A percentile compares a stretch with the other conserved stretches of the same genome.
These are phyloP conservation scores for Psidium guajava DNA, from an alignment of 345 rosid species.

Conservation along the genomic window DNA sequence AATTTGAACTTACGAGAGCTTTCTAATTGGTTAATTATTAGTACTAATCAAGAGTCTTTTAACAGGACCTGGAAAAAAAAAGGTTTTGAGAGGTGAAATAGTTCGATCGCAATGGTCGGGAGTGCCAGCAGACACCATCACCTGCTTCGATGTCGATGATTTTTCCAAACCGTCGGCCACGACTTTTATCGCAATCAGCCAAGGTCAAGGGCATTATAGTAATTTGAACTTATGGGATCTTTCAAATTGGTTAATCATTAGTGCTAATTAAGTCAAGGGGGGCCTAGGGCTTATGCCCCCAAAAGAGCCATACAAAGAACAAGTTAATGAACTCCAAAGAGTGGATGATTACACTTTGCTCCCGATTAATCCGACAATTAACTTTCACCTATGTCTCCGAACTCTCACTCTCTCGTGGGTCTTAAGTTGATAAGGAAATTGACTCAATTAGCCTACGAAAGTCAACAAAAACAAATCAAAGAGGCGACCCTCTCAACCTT, in stretches of 20 bases:
- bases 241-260: not conserved
- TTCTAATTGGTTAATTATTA: no score
- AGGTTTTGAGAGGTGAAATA: not conserved
- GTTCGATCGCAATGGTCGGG: not conserved
- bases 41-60: no score
- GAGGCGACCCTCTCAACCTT: not conserved
- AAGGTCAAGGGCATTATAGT: not conserved
- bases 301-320: conserved; percentile 8
- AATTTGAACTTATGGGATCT: not conserved
- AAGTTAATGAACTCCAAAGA: conserved; percentile 12
- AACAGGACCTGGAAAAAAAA: not conserved
- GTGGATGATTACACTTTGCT: conserved; percentile 13
- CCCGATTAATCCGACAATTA: conserved; percentile 12
- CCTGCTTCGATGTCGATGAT: not conserved
- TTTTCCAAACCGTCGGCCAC: not conserved
- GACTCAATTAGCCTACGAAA: not conserved
- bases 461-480: not conserved
- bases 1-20: no score
- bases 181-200: not conserved
- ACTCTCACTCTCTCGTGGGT: no score
- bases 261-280: conserved; percentile 3
- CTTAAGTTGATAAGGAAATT: not conserved
- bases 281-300: conserved; percentile 14
- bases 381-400: not conserved
- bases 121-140: not conserved